Evolutionary conservation across 1,139 yeast genomes (phyloP).

Genomic region (Geotrichum cucujoidarum): DNA sequence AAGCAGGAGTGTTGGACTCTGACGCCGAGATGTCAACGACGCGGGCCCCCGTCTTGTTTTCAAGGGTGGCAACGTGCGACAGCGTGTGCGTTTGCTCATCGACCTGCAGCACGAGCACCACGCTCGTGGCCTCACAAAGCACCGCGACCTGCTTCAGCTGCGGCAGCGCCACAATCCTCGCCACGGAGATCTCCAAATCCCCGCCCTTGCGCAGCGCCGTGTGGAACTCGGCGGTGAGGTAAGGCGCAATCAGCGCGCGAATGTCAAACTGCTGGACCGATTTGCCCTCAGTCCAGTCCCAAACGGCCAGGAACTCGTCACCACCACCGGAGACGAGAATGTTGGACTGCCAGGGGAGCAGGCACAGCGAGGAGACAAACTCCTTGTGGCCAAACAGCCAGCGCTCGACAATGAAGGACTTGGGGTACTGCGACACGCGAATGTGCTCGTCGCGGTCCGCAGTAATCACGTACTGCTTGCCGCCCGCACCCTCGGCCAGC

Average conservation of each 20-base stretch:
- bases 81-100: conserved; percentile 19
- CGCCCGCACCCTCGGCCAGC: conserved; percentile 41
- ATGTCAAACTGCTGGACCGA: conserved; percentile 49
- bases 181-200: conserved; percentile 59
- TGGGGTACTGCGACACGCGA: conserved; percentile 77
- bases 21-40: conserved; percentile 39
- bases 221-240: conserved; percentile 25
- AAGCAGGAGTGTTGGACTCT: conserved; percentile 26
- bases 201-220: conserved; percentile 17
- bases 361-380: conserved; percentile 61
- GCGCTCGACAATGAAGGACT: conserved; percentile 67
- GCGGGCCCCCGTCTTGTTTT: conserved; percentile 29
- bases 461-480: conserved; percentile 58
- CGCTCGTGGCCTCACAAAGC: conserved; percentile 23
- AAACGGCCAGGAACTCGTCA: conserved; percentile 65
- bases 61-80: conserved; percentile 28
- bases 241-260: conserved; percentile 32
- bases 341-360: conserved; percentile 48
- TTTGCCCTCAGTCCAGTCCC: conserved; percentile 65
- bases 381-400: conserved; percentile 86
- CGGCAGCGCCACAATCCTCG: conserved; percentile 55
- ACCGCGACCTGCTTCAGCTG: conserved; percentile 25
- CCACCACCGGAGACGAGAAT: conserved; percentile 84
- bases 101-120: conserved; percentile 4
- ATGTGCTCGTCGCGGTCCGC: conserved; percentile 97